phyloP scores from a whole-genome alignment of 129 eudicot species.

The Artemisia annua region DNA sequence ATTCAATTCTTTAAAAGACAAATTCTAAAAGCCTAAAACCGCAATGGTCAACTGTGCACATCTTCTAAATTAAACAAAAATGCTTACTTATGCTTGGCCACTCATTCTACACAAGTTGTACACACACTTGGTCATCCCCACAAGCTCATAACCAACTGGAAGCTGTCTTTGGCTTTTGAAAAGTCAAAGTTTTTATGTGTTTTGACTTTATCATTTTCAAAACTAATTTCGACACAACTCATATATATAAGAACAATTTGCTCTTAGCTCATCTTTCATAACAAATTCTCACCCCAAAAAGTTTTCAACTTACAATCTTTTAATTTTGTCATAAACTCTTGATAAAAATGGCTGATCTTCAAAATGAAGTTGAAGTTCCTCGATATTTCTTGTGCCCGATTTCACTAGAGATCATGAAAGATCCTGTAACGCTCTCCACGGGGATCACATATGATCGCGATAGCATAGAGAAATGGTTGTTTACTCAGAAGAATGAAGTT shows the following conservation, averaged over 20 bases:
- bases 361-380: constrained; percentile 52
- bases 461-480: constrained; percentile 67
- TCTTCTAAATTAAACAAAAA: not conserved
- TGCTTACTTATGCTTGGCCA: constrained; percentile 5
- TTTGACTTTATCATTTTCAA: constrained; percentile 33
- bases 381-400: constrained; percentile 59
- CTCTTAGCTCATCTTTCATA: constrained; percentile 6
- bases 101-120: constrained; percentile 18
- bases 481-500: constrained; percentile 31
- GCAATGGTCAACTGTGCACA: not conserved
- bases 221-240: not conserved
- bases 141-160: not conserved
- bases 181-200: constrained; percentile 32
- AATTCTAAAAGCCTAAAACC: not conserved
- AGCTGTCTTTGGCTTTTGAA: constrained; percentile 4
- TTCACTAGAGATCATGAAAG: constrained; percentile 71
- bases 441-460: constrained; percentile 74
- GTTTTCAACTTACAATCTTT: constrained; percentile 10
- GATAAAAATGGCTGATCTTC: not conserved
- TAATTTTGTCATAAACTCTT: not conserved
- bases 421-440: constrained; percentile 60
- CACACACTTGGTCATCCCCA: constrained; percentile 20
- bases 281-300: constrained; percentile 1
- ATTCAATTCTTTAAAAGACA: not conserved
- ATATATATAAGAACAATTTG: constrained; percentile 18